A percentile compares a stretch with the other conserved stretches of the same genome.
These are phyloP conservation scores for Tylopilus cervinicoccineus DNA, from an alignment of 768 basidiomycete species.

Conservation along the genomic window DNA sequence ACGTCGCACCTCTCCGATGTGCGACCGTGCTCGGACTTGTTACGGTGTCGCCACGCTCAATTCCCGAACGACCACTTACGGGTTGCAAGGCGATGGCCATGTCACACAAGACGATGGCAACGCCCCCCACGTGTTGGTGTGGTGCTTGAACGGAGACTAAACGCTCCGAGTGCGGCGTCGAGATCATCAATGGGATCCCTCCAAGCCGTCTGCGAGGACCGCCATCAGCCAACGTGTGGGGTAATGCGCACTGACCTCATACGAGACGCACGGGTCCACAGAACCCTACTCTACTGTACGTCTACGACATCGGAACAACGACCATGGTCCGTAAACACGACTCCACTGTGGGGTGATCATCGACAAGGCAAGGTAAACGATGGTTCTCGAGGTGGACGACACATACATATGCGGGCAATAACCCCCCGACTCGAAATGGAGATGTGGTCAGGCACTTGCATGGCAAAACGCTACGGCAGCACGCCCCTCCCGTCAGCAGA, in stretches of 20 bases:
- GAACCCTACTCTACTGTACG: background rate
- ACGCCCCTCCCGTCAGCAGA: constrained; percentile 8
- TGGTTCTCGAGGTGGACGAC: background rate
- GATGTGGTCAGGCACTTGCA: constrained; percentile 5
- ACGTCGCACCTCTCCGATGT: no score
- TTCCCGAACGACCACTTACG: no score
- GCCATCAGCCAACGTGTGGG: background rate
- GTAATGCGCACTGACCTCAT: background rate
- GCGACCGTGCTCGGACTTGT: no score
- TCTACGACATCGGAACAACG: background rate
- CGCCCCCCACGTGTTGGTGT: no score
- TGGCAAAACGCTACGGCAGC: background rate
- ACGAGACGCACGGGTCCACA: background rate
- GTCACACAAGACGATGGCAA: no score
- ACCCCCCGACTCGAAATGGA: background rate
- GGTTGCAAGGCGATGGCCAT: no score
- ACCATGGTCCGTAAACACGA: constrained; percentile 8
- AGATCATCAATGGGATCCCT: no score
- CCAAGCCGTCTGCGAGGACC: no score
- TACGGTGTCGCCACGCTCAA: no score
- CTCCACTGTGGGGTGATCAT: constrained; percentile 2
- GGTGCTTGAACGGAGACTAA: no score
- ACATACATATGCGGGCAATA: background rate
- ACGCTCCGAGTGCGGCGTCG: no score
- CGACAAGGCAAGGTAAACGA: background rate